Conservation (phyloP, 345 rosid species). For the Camelina sativa region DNA sequence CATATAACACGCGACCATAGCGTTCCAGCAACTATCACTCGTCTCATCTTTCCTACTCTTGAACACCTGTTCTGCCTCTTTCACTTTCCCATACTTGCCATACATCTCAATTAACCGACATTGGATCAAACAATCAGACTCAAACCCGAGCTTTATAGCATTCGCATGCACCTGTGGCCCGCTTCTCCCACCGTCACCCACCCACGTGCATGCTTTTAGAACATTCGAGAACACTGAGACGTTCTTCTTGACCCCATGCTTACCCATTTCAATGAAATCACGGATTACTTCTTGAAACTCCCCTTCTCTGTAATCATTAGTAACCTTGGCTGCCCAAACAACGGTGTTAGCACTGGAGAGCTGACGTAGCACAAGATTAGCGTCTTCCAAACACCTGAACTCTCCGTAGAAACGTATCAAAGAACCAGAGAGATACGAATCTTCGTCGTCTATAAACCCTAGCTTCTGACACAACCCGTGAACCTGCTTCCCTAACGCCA, state of each 20-base stretch:
- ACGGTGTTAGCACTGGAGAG: slow-evolving; percentile 39
- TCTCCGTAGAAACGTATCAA: slow-evolving; percentile 65
- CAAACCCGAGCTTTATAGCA: slow-evolving; percentile 63
- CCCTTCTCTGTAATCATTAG: slow-evolving; percentile 57
- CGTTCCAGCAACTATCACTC: slow-evolving; percentile 50
- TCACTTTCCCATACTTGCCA: slow-evolving; percentile 54
- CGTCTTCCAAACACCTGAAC: slow-evolving; percentile 50
- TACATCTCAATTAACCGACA: slow-evolving; percentile 70
- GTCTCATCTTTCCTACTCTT: slow-evolving; percentile 36
- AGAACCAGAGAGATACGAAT: slow-evolving; percentile 46
- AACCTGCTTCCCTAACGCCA: slow-evolving; percentile 67
- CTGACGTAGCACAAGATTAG: slow-evolving; percentile 50
- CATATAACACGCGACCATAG: slow-evolving; percentile 57
- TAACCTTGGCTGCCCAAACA: slow-evolving; percentile 64
- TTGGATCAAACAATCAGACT: slow-evolving; percentile 47
- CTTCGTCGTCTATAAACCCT: slow-evolving; percentile 42
- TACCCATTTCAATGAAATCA: slow-evolving; percentile 60
- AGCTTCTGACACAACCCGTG: slow-evolving; percentile 66
- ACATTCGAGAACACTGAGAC: slow-evolving; percentile 52
- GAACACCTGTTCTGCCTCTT: slow-evolving; percentile 58
- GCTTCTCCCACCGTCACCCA: slow-evolving; percentile 53
- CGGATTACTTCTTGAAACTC: slow-evolving; percentile 48
- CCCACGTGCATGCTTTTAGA: slow-evolving; percentile 59
- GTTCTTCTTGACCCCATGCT: slow-evolving; percentile 49
- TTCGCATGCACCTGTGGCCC: slow-evolving; percentile 66